A percentile compares a stretch with the other conserved stretches of the same genome.
Conservation (phyloP, 1,284 basidiomycete species). For the Inonotus obliquus region DNA sequence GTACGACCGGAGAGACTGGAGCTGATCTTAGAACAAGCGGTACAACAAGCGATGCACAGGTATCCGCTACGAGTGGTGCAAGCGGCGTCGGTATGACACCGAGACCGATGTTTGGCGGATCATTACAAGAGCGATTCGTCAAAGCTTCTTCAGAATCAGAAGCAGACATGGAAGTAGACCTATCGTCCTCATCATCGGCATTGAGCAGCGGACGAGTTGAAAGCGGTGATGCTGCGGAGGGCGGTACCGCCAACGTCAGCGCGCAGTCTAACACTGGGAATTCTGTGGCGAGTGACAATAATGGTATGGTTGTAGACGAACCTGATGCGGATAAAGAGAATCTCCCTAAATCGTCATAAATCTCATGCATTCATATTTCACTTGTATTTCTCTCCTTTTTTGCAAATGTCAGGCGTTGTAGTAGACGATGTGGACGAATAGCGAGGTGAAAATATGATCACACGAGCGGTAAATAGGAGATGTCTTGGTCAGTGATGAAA, state of each 20-base stretch:
- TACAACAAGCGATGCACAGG: not conserved
- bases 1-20: too few species aligned
- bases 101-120: slow-evolving; percentile 48
- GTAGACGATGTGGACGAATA: too few species aligned
- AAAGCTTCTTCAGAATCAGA: slow-evolving; percentile 28
- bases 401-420: too few species aligned
- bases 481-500: not conserved
- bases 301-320: slow-evolving; percentile 45
- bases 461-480: not conserved
- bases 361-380: not conserved
- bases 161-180: slow-evolving; percentile 14
- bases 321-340: slow-evolving; percentile 57
- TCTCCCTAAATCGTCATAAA: slow-evolving; percentile 1
- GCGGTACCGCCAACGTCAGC: too few species aligned
- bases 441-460: not conserved
- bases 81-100: slow-evolving; percentile 27
- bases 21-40: not conserved
- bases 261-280: not conserved
- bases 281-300: slow-evolving; percentile 22
- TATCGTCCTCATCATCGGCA: not conserved
- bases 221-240: not conserved
- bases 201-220: not conserved
- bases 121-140: slow-evolving; percentile 60
- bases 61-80: slow-evolving; percentile 26
- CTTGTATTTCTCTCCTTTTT: not conserved